Evolutionary conservation across 2,329 filamentous ascomycete species (phyloP).

Genomic region (Coniochaeta pulveracea): DNA sequence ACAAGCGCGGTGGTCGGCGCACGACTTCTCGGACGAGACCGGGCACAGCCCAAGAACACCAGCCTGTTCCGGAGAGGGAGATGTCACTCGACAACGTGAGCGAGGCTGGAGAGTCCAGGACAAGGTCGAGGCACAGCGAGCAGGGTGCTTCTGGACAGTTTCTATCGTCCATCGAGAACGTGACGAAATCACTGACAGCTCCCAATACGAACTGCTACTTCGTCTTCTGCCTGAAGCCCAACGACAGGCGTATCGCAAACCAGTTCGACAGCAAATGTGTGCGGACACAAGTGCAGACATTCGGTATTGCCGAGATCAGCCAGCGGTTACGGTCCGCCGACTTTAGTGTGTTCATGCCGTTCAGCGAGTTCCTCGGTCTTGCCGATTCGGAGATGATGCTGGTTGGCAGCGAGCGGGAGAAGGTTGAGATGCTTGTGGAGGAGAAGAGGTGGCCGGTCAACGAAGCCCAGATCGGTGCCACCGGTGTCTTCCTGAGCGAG

Average conservation of each 20-base stretch:
- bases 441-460: conserved; percentile 88
- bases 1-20: conserved; percentile 52
- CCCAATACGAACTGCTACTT: conserved; percentile 89
- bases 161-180: conserved; percentile 76
- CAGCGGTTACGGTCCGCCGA: conserved; percentile 86
- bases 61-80: conserved; percentile 28
- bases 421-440: conserved; percentile 82
- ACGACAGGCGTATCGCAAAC: conserved; percentile 92
- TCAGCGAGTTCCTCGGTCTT: conserved; percentile 86
- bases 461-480: conserved; percentile 81
- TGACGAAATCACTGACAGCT: conserved; percentile 74
- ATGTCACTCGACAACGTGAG: conserved; percentile 30
- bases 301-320: conserved; percentile 94
- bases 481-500: conserved; percentile 91
- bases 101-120: conserved; percentile 31
- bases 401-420: conserved; percentile 86
- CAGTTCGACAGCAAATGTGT: conserved; percentile 99
- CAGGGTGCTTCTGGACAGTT: conserved; percentile 92
- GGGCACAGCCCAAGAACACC: conserved; percentile 1
- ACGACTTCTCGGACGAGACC: conserved; percentile 19
- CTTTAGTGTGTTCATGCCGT: conserved; percentile 91
- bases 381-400: conserved; percentile 75
- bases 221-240: conserved; percentile 93
- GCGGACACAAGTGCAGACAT: conserved; percentile 83
- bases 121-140: conserved; percentile 38